Percentiles rank a stretch among this genome's conserved stretches.
Evolutionary conservation across 306 rosid species (phyloP).

Genomic region (Medicago lupulina): DNA sequence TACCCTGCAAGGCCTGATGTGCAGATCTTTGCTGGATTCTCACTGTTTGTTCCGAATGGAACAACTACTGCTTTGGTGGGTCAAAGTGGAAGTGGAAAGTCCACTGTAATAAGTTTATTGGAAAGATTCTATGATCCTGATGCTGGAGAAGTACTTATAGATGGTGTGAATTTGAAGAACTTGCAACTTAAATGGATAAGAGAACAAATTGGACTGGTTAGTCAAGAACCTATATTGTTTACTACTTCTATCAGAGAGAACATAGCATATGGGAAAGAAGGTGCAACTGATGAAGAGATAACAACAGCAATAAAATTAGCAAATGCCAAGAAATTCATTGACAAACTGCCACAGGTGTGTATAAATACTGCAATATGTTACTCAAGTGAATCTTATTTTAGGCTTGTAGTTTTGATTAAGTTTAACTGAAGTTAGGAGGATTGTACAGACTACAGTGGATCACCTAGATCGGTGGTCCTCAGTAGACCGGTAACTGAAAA

Average conservation of each 20-base stretch:
- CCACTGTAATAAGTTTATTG: conserved; percentile 72
- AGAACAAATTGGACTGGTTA: conserved; percentile 79
- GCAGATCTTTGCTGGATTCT: conserved; percentile 81
- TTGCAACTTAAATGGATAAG: conserved; percentile 76
- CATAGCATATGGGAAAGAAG: conserved; percentile 83
- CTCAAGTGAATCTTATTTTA: neutral
- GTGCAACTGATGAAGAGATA: conserved; percentile 75
- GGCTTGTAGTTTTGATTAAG: neutral
- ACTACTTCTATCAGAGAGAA: conserved; percentile 72
- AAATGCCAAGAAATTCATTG: conserved; percentile 91
- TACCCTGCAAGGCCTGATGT: conserved; percentile 87
- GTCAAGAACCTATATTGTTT: conserved; percentile 86
- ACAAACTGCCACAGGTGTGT: conserved; percentile 66
- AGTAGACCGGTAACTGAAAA: no score
- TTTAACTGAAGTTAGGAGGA: neutral
- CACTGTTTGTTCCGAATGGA: conserved; percentile 68
- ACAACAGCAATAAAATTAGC: conserved; percentile 66
- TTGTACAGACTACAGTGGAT: no score
- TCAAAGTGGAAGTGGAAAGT: conserved; percentile 96
- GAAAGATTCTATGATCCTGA: conserved; percentile 95
- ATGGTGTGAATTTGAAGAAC: conserved; percentile 68
- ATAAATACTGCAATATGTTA: conserved; percentile 16
- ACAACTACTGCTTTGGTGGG: conserved; percentile 85
- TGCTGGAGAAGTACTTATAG: conserved; percentile 78
- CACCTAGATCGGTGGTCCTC: no score